Conservation (phyloP, 176 grass and related monocot species). For the Hordeum marinum region DNA sequence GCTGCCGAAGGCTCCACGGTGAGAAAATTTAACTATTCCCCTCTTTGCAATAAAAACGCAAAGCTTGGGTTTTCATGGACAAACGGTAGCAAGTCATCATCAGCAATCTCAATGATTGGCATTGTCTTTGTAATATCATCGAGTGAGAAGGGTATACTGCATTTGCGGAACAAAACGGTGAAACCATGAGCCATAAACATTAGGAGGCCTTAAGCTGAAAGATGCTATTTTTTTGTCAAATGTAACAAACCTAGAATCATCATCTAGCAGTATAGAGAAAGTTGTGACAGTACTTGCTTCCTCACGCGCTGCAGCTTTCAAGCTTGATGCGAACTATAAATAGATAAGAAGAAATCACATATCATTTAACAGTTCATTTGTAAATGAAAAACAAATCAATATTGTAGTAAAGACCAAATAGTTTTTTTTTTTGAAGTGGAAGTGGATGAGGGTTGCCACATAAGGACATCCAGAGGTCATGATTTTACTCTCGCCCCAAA, state of each 20-base stretch:
- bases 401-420: conserved; percentile 7
- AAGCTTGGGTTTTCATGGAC: conserved; percentile 78
- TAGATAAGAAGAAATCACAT: not conserved
- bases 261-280: conserved; percentile 64
- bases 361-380: not conserved
- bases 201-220: conserved; percentile 3
- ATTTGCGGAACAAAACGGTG: conserved; percentile 18
- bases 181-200: conserved; percentile 15
- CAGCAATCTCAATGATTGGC: conserved; percentile 59
- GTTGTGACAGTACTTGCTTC: conserved; percentile 52
- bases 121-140: conserved; percentile 86
- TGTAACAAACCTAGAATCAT: conserved; percentile 71
- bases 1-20: not conserved
- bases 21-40: conserved; percentile 43
- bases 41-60: conserved; percentile 89
- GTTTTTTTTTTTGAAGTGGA: not conserved
- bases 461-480: not conserved
- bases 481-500: not conserved
- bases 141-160: conserved; percentile 84
- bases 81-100: conserved; percentile 58
- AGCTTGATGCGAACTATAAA: conserved; percentile 57
- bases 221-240: not conserved
- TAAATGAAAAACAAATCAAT: conserved; percentile 17
- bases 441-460: not conserved
- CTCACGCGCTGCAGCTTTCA: conserved; percentile 53